These are phyloP conservation scores for Magnusiomyces tetraspermus DNA, from an alignment of 1,139 yeast genomes.

Conservation along the genomic window DNA sequence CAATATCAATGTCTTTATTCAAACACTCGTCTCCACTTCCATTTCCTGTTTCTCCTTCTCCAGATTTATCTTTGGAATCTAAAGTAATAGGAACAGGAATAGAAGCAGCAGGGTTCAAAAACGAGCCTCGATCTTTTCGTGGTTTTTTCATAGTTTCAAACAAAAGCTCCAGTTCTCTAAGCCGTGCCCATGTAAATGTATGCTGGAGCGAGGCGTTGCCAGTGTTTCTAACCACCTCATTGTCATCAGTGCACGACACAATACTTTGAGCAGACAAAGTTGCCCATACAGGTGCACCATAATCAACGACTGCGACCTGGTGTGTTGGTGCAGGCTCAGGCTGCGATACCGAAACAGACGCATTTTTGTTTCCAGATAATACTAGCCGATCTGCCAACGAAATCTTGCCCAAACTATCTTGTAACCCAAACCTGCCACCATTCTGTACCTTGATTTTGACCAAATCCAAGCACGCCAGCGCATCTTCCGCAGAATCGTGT, in stretches of 20 bases:
- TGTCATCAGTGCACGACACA: conserved; percentile 47
- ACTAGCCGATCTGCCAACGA: conserved; percentile 19
- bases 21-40: neutral
- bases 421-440: conserved; percentile 55
- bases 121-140: conserved; percentile 7
- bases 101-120: neutral
- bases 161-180: conserved; percentile 51
- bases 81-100: neutral
- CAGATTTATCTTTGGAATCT: neutral
- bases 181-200: conserved; percentile 45
- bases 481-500: conserved; percentile 84
- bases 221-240: conserved; percentile 41
- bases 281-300: conserved; percentile 31
- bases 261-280: conserved; percentile 32
- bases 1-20: neutral
- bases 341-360: conserved; percentile 4
- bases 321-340: conserved; percentile 23
- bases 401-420: conserved; percentile 19
- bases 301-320: conserved; percentile 27
- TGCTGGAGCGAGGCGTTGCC: conserved; percentile 28
- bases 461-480: conserved; percentile 68
- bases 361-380: neutral
- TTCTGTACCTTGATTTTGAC: conserved; percentile 57
- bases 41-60: neutral
- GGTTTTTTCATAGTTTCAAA: conserved; percentile 7